Percentiles rank a stretch among this genome's conserved stretches.
These are phyloP conservation scores for Aspergillus nanangensis DNA, from an alignment of 495 filamentous ascomycete genomes.

Conservation along the genomic window DNA sequence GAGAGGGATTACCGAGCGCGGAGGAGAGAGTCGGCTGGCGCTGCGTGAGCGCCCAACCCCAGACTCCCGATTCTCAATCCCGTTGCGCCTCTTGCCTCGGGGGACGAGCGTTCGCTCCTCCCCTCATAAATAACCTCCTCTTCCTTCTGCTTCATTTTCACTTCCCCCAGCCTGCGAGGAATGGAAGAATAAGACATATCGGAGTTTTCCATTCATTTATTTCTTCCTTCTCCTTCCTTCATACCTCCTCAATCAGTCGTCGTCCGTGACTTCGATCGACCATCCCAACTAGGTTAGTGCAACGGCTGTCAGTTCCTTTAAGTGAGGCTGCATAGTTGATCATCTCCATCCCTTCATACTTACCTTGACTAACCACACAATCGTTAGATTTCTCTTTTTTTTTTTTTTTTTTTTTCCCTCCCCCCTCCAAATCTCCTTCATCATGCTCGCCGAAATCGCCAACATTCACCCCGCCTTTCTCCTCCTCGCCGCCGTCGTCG, in stretches of 20 bases:
- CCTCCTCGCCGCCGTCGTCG: conserved; percentile 44
- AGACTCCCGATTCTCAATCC: conserved; percentile 30
- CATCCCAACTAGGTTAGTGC: conserved; percentile 3
- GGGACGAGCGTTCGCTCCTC: no score
- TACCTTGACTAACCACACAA: no score
- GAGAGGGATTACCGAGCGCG: conserved; percentile 8
- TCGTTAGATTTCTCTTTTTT: no score
- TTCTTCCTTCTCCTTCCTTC: background rate
- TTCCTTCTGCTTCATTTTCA: conserved; percentile 1
- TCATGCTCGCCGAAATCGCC: conserved; percentile 26
- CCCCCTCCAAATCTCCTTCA: background rate
- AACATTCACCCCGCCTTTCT: conserved; percentile 56
- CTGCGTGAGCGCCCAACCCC: conserved; percentile 8
- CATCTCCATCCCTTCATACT: background rate
- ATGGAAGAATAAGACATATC: no score
- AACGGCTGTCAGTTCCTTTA: conserved; percentile 7
- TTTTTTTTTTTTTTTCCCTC: no score
- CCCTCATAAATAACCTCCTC: no score
- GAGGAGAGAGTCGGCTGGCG: conserved; percentile 13
- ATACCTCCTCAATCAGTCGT: no score
- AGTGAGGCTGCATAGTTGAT: background rate
- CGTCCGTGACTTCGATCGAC: no score
- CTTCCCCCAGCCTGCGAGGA: no score
- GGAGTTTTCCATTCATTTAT: background rate
- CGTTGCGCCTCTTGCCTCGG: conserved; percentile 28